These are phyloP conservation scores for Termitomyces sp. DNA, from an alignment of 768 basidiomycete species.

Conservation along the genomic window DNA sequence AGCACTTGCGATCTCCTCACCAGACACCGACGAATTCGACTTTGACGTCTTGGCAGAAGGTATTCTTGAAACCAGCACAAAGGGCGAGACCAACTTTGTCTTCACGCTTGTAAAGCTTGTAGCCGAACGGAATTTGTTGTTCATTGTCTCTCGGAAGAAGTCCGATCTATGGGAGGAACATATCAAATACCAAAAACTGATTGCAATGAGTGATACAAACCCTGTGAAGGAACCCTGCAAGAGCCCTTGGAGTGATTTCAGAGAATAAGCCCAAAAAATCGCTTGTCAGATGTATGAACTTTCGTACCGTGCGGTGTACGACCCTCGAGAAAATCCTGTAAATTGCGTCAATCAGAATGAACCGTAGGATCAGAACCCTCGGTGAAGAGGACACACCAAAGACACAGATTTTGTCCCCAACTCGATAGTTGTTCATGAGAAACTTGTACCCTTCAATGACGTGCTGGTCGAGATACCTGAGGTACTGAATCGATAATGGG, in stretches of 20 bases:
- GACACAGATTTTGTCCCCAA: slow-evolving; percentile 69
- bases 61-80: slow-evolving; percentile 64
- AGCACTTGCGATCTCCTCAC: slow-evolving; percentile 31
- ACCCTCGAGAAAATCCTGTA: slow-evolving; percentile 67
- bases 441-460: slow-evolving; percentile 73
- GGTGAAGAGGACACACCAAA: slow-evolving; percentile 45
- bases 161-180: slow-evolving; percentile 46
- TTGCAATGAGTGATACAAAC: slow-evolving; percentile 23
- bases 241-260: slow-evolving; percentile 38
- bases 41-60: slow-evolving; percentile 59
- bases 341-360: neutral
- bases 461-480: slow-evolving; percentile 65
- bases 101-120: slow-evolving; percentile 57
- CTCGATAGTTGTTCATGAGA: slow-evolving; percentile 72
- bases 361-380: neutral
- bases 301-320: slow-evolving; percentile 35
- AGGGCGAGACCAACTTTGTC: slow-evolving; percentile 39
- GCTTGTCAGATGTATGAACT: neutral
- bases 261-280: neutral
- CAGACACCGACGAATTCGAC: slow-evolving; percentile 82
- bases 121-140: slow-evolving; percentile 71
- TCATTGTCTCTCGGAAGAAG: slow-evolving; percentile 62
- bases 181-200: neutral
- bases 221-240: slow-evolving; percentile 73
- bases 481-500: neutral